Base-by-base conservation (phyloP, 495 filamentous ascomycete species). In the Tuber magnatum region DNA sequence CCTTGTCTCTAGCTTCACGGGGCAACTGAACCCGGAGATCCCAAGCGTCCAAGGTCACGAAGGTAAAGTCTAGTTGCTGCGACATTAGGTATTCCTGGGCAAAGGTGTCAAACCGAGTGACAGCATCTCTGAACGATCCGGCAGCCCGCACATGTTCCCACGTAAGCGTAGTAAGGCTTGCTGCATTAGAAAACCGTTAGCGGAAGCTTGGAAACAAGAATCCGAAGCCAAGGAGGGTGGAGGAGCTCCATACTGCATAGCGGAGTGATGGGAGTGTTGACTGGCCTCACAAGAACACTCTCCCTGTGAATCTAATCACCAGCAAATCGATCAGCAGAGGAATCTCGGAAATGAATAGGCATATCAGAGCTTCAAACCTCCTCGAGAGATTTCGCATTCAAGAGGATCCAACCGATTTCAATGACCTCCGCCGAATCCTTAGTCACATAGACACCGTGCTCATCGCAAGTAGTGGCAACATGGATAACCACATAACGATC, bases 351-450 rank as follows among this genome's bases (percentile, higher is more conserved):
- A 28, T 35, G 39, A 22, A 44, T 16, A 20, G 39, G 22, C 20
- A 41, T 18, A 76, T 73, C 39, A 68, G 42, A 40, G 40, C 8
- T 38, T 68, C 86, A 77, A 88, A 97, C 94, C 92, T 97, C 94
- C 73, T 97, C 94, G 78, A 92, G 91, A 70, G 88, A 90, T 85
- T 94, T 93, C 73, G 93, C 90, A 84, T 99, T 94, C 74, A 98
- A 87, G 77, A 99, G 84, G 80, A 98, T 96, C 96, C 95, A 99
- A 69, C 95, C 95, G 81, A 99, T 87, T 88, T 99, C 95, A 84
- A 99, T 98, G 72, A 99, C 96, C 85, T 99, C 95, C 74, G 95
- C 96, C 51, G 94, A 97, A 83, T 99, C 95, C 86, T 97, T 97
- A 46, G 96, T 98, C 71, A 99, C 95, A 85, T 98, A 99, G 74